These are phyloP conservation scores for Draba incana DNA, from an alignment of 345 rosid genomes.

Conservation along the genomic window DNA sequence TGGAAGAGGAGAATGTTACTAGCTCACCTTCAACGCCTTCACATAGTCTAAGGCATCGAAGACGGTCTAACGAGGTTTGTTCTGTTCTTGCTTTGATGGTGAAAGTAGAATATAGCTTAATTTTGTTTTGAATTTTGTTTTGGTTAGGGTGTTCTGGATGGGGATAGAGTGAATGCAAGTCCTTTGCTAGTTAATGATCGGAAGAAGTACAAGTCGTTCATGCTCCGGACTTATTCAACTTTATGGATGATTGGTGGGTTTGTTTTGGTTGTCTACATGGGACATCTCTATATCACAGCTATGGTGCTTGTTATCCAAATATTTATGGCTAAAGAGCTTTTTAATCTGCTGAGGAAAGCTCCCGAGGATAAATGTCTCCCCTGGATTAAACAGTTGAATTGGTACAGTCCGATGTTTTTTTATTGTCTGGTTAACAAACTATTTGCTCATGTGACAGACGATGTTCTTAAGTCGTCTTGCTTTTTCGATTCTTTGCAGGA, in stretches of 20 bases:
- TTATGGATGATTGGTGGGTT: slow-evolving; percentile 97
- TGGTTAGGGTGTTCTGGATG: slow-evolving; percentile 59
- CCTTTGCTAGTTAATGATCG: slow-evolving; percentile 69
- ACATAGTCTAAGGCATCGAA: slow-evolving; percentile 65
- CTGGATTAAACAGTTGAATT: slow-evolving; percentile 79
- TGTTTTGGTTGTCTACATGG: slow-evolving; percentile 81
- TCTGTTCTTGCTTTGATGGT: neutral
- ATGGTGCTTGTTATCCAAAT: slow-evolving; percentile 97
- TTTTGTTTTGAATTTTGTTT: neutral
- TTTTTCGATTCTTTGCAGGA: slow-evolving; percentile 53
- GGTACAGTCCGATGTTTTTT: slow-evolving; percentile 47
- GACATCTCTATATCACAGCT: slow-evolving; percentile 95
- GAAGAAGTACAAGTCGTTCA: slow-evolving; percentile 77
- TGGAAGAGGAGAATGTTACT: slow-evolving; percentile 63
- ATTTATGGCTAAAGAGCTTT: slow-evolving; percentile 88
- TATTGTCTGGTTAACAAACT: neutral
- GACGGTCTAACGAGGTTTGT: slow-evolving; percentile 72
- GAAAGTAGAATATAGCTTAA: too few species aligned
- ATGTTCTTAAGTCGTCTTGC: neutral
- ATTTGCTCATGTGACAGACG: too few species aligned
- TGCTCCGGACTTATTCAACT: slow-evolving; percentile 74
- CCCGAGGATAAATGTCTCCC: slow-evolving; percentile 89
- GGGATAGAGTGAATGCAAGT: slow-evolving; percentile 60
- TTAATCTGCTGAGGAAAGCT: slow-evolving; percentile 80
- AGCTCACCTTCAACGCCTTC: slow-evolving; percentile 52